phyloP scores from a whole-genome alignment of 306 rosid species.

The Quercus bicolor region DNA sequence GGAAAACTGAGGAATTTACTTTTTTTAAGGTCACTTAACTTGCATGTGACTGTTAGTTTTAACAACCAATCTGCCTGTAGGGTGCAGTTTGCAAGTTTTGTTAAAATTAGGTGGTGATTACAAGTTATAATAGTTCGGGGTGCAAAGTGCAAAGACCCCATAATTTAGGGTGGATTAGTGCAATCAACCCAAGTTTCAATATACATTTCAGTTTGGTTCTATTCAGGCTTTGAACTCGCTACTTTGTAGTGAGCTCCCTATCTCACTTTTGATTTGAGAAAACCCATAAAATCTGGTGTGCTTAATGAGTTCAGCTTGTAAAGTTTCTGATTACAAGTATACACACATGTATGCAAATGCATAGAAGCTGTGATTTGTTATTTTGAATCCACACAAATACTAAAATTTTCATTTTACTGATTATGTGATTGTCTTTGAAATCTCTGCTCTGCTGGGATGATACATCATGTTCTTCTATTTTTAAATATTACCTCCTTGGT shows the following conservation, averaged over 20 bases:
- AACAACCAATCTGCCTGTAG: no score
- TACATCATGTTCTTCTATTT: not conserved
- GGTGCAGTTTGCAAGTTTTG: no score
- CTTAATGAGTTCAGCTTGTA: not conserved
- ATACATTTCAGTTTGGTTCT: not conserved
- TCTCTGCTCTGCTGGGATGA: not conserved
- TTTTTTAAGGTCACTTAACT: no score
- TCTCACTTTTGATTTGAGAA: not conserved
- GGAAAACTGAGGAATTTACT: no score
- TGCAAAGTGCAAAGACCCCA: no score
- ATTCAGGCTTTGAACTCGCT: not conserved
- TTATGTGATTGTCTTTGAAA: not conserved
- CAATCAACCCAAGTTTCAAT: not conserved
- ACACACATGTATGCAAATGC: not conserved
- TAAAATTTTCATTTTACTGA: not conserved
- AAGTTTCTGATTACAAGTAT: not conserved
- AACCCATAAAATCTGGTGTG: not conserved
- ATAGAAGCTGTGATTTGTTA: not conserved
- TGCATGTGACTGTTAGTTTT: no score
- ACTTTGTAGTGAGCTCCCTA: not conserved
- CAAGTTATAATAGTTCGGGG: no score
- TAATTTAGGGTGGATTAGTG: no score
- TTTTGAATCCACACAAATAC: not conserved
- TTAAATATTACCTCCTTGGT: not conserved
- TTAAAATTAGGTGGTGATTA: no score